Percentiles rank a stretch among this genome's conserved stretches.
phyloP scores from a whole-genome alignment of 257 asterid species.

The Sherardia arvensis region DNA sequence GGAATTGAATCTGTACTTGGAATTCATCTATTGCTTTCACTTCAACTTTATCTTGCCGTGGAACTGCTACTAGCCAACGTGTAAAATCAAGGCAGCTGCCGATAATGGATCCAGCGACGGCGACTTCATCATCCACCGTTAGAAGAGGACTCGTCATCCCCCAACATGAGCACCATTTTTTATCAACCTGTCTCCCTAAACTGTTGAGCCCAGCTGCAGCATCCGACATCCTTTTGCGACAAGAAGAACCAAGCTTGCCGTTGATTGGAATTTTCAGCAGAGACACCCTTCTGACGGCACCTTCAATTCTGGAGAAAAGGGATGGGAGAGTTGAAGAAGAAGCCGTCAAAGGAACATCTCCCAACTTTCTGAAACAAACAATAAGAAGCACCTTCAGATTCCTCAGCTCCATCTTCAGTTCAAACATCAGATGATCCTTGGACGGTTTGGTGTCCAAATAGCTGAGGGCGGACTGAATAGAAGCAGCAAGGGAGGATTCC shows the following conservation, averaged over 20 bases:
- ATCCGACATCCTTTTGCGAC: too few species aligned
- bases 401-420: neutral
- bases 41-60: neutral
- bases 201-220: too few species aligned
- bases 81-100: neutral
- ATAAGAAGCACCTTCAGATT: neutral
- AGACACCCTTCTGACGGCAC: neutral
- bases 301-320: neutral
- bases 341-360: neutral
- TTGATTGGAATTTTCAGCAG: too few species aligned
- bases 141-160: neutral
- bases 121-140: neutral
- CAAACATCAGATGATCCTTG: too few species aligned
- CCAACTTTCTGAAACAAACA: neutral
- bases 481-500: too few species aligned
- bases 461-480: too few species aligned
- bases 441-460: too few species aligned
- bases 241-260: too few species aligned
- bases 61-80: too few species aligned
- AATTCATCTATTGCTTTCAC: too few species aligned
- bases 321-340: neutral
- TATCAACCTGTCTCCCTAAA: neutral
- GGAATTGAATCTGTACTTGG: too few species aligned
- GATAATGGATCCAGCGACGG: neutral
- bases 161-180: too few species aligned